Evolutionary conservation across 1,284 basidiomycete genomes (phyloP).

Genomic region (Pterulicium gracile): DNA sequence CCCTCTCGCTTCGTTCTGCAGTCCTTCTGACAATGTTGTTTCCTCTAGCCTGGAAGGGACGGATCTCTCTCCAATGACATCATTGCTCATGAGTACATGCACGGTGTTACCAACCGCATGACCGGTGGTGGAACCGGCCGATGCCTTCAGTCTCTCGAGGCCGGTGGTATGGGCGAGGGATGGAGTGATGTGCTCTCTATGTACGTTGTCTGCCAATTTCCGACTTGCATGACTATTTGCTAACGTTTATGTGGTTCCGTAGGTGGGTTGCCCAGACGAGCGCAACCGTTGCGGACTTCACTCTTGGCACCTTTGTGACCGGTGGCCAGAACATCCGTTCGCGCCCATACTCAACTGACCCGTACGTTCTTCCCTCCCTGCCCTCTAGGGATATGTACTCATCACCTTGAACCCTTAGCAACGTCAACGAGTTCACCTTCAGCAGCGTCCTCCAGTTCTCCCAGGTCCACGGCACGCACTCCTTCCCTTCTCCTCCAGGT

Average conservation of each 20-base stretch:
- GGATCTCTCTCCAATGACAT: conserved; percentile 24
- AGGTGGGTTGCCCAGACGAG: conserved; percentile 15
- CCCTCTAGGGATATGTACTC: not conserved
- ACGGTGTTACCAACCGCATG: conserved; percentile 24
- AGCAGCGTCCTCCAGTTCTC: not conserved
- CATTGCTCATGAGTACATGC: conserved; percentile 23
- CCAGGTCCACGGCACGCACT: not conserved
- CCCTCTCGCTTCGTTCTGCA: not conserved
- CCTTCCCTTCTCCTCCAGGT: not conserved
- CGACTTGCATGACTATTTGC: not conserved
- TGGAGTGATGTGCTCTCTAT: not conserved
- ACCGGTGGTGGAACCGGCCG: conserved; percentile 1
- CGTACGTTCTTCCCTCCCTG: not conserved
- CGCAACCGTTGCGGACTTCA: conserved; percentile 17
- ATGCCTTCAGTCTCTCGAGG: not conserved
- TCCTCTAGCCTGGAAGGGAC: conserved; percentile 13
- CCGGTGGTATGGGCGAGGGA: conserved; percentile 3
- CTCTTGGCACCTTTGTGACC: conserved; percentile 19
- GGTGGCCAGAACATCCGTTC: conserved; percentile 9
- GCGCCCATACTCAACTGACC: not conserved
- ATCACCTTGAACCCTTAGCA: not conserved
- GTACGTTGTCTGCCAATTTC: not conserved
- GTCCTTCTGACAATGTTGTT: not conserved
- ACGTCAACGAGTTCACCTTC: not conserved
- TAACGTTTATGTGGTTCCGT: not conserved